Evolutionary conservation across 2,329 filamentous ascomycete genomes (phyloP), one percentile per base, ranked within the genome.

Genomic region (Paecilomyces niveus): DNA sequence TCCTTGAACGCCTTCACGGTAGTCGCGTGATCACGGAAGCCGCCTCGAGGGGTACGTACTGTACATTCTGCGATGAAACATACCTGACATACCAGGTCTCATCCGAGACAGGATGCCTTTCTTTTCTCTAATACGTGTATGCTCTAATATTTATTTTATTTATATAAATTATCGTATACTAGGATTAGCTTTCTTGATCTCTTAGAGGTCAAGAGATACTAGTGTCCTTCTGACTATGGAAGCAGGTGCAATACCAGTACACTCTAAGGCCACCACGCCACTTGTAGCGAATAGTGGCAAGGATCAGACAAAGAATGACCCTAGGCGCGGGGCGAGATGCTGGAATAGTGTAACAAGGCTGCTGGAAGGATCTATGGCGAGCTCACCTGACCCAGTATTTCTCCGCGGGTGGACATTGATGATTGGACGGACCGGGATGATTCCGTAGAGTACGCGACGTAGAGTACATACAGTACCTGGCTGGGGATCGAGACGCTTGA

Each of bases 401-500:
- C 39, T 45, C 39, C 39, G 15, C 18, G 35, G 35, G 18, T 45
- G 35, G 18, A 45, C 11, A 13, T 13, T 39, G 13, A 15, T 39
- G 35, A 39, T 39, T 39, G 35, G 35, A n/a, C 35, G n/a, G n/a
- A 39, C 35, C 2, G 35, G 35, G 35, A n/a, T 39, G 35, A 39
- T 39, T 39, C 35, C 35, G 35, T 6, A 39, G 35, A 39, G 35
- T 39, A 39, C 35, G 35, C 35, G 6, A n/a, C 10, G n/a, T n/a
- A 18, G 35, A 39, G 35, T 39, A 39, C 26, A 54, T 59, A 54
- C 56, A 59, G 59, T 59, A 57, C 49, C 39, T 53, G 55, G 35
- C 49, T 58, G 57, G 55, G n/a, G 53, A 57, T 53, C 54, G 56
- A 57, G 58, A 53, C 59, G 35, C n/a, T n/a, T 39, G 35, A 39